phyloP scores from a whole-genome alignment of 805 yeast genomes.

The Jamesozyma hellenica region DNA sequence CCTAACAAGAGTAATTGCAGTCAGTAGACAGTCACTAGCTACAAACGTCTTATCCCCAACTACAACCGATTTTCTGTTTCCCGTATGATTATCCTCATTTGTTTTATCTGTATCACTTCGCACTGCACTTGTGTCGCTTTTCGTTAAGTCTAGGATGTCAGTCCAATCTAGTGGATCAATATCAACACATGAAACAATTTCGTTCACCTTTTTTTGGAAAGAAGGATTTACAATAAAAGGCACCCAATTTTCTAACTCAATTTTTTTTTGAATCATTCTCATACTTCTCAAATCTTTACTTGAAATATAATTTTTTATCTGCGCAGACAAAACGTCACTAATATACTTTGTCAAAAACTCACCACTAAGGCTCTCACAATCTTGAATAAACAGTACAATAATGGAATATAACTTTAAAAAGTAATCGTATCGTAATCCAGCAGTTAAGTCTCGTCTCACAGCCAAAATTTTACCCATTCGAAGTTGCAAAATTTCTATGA shows the following conservation, averaged over 20 bases:
- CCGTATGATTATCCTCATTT: conserved; percentile 5
- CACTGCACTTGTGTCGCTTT: conserved; percentile 4
- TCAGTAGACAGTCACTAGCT: conserved; percentile 41
- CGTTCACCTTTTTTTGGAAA: conserved; percentile 42
- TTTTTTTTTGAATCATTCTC: conserved; percentile 35
- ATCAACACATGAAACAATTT: conserved; percentile 38
- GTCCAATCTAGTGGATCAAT: conserved; percentile 44
- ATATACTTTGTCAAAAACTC: conserved; percentile 47
- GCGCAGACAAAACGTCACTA: conserved; percentile 57
- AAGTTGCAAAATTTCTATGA: conserved; percentile 62
- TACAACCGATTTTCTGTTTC: conserved; percentile 33
- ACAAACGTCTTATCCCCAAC: conserved; percentile 49
- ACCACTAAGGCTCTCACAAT: conserved; percentile 78
- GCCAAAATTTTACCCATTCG: conserved; percentile 69
- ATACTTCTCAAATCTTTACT: conserved; percentile 45
- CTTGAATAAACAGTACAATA: conserved; percentile 60
- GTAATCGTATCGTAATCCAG: conserved; percentile 44
- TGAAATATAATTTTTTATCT: conserved; percentile 48
- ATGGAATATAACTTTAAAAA: conserved; percentile 60
- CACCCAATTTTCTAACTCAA: conserved; percentile 72
- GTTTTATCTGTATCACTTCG: conserved; percentile 5
- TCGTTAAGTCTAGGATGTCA: conserved; percentile 24
- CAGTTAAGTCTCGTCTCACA: conserved; percentile 65
- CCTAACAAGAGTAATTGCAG: conserved; percentile 34
- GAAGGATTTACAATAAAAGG: conserved; percentile 47